Conservation (phyloP, 345 rosid species). For the Brassica napus region DNA sequence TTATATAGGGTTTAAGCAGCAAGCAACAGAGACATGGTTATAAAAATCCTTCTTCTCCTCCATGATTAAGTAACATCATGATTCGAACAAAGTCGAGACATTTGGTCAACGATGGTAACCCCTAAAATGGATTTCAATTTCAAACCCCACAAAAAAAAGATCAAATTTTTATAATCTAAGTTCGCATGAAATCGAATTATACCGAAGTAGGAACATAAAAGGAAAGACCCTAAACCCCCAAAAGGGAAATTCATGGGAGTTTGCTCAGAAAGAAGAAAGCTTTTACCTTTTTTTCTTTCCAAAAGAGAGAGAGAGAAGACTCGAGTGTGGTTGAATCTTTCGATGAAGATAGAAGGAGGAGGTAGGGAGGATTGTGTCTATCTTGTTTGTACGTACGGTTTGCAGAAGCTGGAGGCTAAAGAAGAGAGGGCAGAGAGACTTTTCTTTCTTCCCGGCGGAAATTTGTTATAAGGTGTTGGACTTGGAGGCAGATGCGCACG, state of each 20-base stretch:
- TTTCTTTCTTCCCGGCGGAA: conserved; percentile 43
- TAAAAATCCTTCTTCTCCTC: not conserved
- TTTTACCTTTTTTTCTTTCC: not conserved
- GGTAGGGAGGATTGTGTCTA: not conserved
- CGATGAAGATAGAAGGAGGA: conserved; percentile 19
- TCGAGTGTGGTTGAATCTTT: not conserved
- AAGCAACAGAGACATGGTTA: not conserved
- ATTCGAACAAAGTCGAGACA: not conserved
- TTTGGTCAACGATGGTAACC: conserved; percentile 35
- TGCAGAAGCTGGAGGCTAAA: not conserved
- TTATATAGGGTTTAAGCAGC: conserved; percentile 29
- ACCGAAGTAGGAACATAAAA: not conserved
- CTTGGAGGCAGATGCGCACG: conserved; percentile 22
- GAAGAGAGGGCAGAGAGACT: conserved; percentile 13
- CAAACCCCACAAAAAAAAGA: not conserved
- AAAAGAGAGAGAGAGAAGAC: not conserved
- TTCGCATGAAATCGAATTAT: conserved; percentile 7
- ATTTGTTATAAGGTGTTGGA: conserved; percentile 8
- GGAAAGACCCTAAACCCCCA: conserved; percentile 3
- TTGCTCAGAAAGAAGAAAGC: conserved; percentile 7
- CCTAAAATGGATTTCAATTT: conserved; percentile 14
- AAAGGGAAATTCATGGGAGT: not conserved
- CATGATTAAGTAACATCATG: too few relatives aligned
- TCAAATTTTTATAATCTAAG: not conserved
- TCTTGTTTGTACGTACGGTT: conserved; percentile 30